These are phyloP conservation scores for Ascochyta viciae-villosae DNA, from an alignment of 2,329 filamentous ascomycete species.

Conservation along the genomic window DNA sequence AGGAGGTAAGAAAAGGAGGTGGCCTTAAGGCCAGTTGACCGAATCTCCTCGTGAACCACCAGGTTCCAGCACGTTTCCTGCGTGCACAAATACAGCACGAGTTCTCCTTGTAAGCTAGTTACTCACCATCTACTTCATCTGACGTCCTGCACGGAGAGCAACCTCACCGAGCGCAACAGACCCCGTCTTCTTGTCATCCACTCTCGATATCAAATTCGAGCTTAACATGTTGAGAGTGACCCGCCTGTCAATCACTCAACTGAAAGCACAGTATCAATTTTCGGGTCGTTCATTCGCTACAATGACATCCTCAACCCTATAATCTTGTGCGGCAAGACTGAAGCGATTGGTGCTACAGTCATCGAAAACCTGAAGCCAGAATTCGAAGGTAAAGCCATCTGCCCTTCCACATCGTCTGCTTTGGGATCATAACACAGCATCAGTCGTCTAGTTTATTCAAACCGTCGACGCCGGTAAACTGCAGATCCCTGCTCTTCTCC, in stretches of 20 bases:
- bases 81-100: background rate
- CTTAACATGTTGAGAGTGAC: background rate
- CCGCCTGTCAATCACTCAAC: background rate
- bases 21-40: too few species aligned
- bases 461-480: constrained; percentile 4
- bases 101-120: background rate
- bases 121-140: background rate
- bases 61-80: background rate
- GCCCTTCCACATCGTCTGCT: background rate
- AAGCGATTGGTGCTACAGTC: constrained; percentile 11
- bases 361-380: constrained; percentile 14
- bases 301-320: constrained; percentile 9
- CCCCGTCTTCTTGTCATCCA: too few species aligned
- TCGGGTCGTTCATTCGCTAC: background rate
- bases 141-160: background rate
- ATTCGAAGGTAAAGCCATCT: constrained; percentile 7
- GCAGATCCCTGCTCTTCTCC: constrained; percentile 14
- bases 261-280: background rate
- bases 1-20: too few species aligned
- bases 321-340: constrained; percentile 16
- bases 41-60: too few species aligned
- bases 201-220: background rate
- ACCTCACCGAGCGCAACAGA: background rate
- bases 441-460: constrained; percentile 15
- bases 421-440: background rate